A percentile compares a stretch with the other conserved stretches of the same genome.
Evolutionary conservation across 495 filamentous ascomycete genomes (phyloP).

Genomic region (Penicillium verhagenii): DNA sequence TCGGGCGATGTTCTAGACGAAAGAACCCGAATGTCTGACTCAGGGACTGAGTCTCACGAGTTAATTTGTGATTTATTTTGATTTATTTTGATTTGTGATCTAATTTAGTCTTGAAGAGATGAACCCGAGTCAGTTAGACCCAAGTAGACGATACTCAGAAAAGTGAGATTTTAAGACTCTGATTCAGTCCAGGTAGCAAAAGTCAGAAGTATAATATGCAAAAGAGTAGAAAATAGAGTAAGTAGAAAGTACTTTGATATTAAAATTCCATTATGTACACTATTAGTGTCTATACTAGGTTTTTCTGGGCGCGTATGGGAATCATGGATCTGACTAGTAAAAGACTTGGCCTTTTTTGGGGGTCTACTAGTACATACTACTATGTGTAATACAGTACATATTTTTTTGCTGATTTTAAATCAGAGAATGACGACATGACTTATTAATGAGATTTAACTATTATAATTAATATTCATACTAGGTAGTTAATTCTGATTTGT

Average conservation of each 20-base stretch:
- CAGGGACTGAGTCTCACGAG: conserved; percentile 11
- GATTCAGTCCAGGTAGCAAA: not conserved
- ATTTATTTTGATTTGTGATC: not conserved
- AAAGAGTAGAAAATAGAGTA: not conserved
- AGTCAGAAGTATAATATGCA: not conserved
- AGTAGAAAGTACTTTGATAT: not conserved
- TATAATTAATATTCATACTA: too few species aligned
- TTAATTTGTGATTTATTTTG: not conserved
- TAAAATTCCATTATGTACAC: not conserved
- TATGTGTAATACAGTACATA: too few species aligned
- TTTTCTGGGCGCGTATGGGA: not conserved
- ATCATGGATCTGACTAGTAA: too few species aligned
- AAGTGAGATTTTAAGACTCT: not conserved
- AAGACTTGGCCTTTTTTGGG: not conserved
- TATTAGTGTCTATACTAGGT: too few species aligned
- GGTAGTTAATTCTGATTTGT: too few species aligned
- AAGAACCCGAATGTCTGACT: conserved; percentile 17
- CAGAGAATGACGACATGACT: too few species aligned
- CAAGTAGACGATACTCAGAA: not conserved
- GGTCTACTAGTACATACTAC: conserved; percentile 5
- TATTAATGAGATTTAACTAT: too few species aligned
- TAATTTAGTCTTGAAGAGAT: too few species aligned
- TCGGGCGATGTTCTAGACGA: conserved; percentile 17
- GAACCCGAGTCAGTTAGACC: not conserved
- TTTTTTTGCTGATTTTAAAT: too few species aligned